A percentile compares a stretch with the other conserved stretches of the same genome.
phyloP scores from a whole-genome alignment of 352 stramenopile genomes.

The Phytophthora colocasiae region DNA sequence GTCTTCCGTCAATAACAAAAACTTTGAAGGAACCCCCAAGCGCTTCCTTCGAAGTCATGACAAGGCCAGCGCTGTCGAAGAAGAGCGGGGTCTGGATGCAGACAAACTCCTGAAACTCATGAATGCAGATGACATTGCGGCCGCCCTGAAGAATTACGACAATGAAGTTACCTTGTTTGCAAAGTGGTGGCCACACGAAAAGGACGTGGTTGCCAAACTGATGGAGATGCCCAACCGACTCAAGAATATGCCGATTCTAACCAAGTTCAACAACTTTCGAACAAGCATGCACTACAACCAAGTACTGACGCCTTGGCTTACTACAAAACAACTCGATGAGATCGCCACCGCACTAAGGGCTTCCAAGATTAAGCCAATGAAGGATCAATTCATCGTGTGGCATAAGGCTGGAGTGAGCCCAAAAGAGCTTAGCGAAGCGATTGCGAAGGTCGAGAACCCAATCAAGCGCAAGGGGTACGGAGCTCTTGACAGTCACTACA shows the following conservation, averaged over 20 bases:
- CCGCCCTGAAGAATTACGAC: background rate
- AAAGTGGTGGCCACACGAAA: background rate
- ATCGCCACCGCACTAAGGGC: background rate
- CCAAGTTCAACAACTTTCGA: slow-evolving; percentile 7
- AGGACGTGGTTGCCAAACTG: background rate
- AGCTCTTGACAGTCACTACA: slow-evolving; percentile 1
- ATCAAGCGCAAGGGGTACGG: slow-evolving; percentile 2
- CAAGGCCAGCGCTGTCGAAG: background rate
- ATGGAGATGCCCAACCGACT: background rate
- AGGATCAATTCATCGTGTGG: background rate
- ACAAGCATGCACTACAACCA: slow-evolving; percentile 1
- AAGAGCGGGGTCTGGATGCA: slow-evolving; percentile 9
- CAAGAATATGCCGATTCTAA: slow-evolving; percentile 6
- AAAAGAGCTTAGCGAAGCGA: background rate
- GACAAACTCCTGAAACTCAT: slow-evolving; percentile 8
- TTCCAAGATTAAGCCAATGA: background rate
- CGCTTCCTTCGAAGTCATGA: slow-evolving; percentile 4
- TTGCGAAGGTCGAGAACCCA: background rate
- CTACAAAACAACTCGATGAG: slow-evolving; percentile 11
- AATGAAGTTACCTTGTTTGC: slow-evolving; percentile 1
- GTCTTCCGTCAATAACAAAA: no score
- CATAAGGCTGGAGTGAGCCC: background rate
- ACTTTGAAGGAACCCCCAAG: background rate
- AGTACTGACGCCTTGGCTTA: background rate
- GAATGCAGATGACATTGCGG: slow-evolving; percentile 3